These are phyloP conservation scores for Remersonia thermophila DNA, from an alignment of 2,329 filamentous ascomycete species.

Conservation along the genomic window DNA sequence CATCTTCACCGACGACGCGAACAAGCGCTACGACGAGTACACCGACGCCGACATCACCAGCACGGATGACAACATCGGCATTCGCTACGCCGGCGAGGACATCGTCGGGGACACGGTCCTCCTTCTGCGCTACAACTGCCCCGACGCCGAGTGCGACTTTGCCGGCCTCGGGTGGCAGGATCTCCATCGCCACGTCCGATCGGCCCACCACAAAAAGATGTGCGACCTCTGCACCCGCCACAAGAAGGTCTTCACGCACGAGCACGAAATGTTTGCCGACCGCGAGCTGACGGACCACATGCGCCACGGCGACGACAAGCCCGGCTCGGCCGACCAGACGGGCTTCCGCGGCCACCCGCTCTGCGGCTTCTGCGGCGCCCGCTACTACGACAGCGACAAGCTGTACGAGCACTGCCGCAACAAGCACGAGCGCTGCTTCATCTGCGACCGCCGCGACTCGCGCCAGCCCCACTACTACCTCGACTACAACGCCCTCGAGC, in stretches of 20 bases:
- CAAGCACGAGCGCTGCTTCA: slow-evolving; percentile 87
- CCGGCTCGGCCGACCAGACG: slow-evolving; percentile 80
- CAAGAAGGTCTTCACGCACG: slow-evolving; percentile 97
- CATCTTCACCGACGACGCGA: slow-evolving; percentile 77
- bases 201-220: slow-evolving; percentile 74
- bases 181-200: slow-evolving; percentile 64
- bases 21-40: slow-evolving; percentile 81
- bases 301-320: slow-evolving; percentile 78
- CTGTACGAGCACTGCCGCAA: slow-evolving; percentile 86
- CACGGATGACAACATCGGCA: slow-evolving; percentile 75
- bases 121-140: slow-evolving; percentile 87
- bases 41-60: slow-evolving; percentile 58
- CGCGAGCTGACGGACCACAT: slow-evolving; percentile 78
- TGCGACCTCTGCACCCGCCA: slow-evolving; percentile 82
- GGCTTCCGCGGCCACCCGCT: slow-evolving; percentile 94
- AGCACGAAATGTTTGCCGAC: slow-evolving; percentile 82
- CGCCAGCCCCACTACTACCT: slow-evolving; percentile 80
- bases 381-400: slow-evolving; percentile 95
- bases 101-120: slow-evolving; percentile 87
- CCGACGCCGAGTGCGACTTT: slow-evolving; percentile 66
- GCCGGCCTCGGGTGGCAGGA: slow-evolving; percentile 57
- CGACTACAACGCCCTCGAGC: slow-evolving; percentile 75
- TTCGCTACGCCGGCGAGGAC: slow-evolving; percentile 77
- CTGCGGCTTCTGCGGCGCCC: slow-evolving; percentile 80
- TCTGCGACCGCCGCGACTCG: slow-evolving; percentile 65